phyloP scores from a whole-genome alignment of 2,329 filamentous ascomycete genomes.

The Claviceps africana region DNA sequence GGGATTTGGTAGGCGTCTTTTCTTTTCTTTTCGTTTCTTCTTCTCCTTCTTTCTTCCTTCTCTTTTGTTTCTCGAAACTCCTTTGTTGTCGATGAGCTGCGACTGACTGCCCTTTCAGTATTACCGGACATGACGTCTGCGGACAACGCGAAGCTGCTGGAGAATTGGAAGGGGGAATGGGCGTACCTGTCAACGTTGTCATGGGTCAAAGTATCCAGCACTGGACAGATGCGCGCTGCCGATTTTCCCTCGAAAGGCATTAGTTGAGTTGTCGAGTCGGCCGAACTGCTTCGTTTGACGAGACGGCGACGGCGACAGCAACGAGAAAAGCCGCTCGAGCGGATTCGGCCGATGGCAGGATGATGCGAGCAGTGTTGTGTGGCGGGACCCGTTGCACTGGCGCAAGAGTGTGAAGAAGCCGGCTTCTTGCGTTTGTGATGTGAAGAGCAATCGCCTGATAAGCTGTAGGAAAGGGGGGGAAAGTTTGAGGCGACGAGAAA shows the following conservation, averaged over 20 bases:
- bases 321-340: neutral
- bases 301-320: neutral
- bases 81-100: neutral
- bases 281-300: neutral
- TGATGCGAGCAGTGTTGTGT: neutral
- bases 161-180: constrained; percentile 75
- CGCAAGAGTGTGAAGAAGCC: neutral
- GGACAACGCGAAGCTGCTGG: constrained; percentile 50
- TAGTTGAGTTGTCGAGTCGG: constrained; percentile 10
- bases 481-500: neutral
- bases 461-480: neutral
- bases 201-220: constrained; percentile 59
- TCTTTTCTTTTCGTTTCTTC: neutral
- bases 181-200: constrained; percentile 59
- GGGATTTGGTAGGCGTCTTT: constrained; percentile 55
- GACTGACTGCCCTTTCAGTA: constrained; percentile 26
- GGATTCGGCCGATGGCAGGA: neutral
- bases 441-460: neutral
- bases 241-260: constrained; percentile 55
- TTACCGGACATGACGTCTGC: constrained; percentile 62
- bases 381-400: neutral
- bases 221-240: constrained; percentile 51
- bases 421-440: neutral
- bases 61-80: too few species aligned
- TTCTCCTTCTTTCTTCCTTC: neutral